These are phyloP conservation scores for Cornus suecica DNA, from an alignment of 148 eudicot species.

Conservation along the genomic window DNA sequence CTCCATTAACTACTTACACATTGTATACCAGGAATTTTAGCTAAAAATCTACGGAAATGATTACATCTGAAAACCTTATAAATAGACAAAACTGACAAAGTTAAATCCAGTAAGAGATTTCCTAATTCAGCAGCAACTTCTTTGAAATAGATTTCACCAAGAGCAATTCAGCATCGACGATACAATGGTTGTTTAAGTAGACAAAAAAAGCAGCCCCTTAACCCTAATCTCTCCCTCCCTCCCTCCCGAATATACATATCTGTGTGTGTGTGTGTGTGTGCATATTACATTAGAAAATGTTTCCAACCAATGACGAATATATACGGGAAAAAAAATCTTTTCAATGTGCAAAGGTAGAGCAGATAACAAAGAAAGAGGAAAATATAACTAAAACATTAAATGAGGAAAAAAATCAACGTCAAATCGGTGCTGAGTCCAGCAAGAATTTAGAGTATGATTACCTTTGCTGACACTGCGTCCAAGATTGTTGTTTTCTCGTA, in stretches of 20 bases:
- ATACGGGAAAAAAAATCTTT: background rate
- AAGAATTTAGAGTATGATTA: constrained; percentile 20
- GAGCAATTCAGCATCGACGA: no score
- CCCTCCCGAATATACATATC: background rate
- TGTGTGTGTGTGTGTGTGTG: no score
- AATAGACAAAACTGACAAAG: no score
- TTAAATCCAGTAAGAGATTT: background rate
- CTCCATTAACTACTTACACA: background rate
- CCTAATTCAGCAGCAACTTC: no score
- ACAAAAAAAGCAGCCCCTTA: background rate
- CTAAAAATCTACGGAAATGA: background rate
- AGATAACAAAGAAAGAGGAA: background rate
- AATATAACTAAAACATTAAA: background rate
- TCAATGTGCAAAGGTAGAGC: background rate
- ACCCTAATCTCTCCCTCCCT: background rate
- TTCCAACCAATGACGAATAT: background rate
- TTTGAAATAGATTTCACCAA: no score
- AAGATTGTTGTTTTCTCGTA: constrained; percentile 85
- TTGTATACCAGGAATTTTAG: background rate
- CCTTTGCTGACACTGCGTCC: constrained; percentile 98
- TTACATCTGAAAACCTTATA: no score
- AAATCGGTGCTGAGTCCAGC: background rate
- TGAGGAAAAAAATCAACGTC: background rate
- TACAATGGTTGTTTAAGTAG: no score
- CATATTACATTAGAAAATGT: no score